These are phyloP conservation scores for Strobilomyces confusus DNA, from an alignment of 768 basidiomycete species.

Conservation along the genomic window DNA sequence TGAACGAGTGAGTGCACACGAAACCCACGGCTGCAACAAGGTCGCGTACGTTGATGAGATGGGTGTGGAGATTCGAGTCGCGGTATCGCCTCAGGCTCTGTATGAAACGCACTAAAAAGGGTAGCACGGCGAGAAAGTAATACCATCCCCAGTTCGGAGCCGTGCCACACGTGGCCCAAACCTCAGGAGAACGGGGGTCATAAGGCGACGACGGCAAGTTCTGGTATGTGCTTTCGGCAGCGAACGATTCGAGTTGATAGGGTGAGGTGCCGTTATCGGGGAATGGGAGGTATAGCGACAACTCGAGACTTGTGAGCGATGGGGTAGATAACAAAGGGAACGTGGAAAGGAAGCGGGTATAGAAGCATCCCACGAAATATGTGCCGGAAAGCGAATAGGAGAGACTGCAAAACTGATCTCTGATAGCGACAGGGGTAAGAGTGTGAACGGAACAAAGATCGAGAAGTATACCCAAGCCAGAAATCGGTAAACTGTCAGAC, in stretches of 20 bases:
- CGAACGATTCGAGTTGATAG: neutral
- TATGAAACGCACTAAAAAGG: slow-evolving; percentile 70
- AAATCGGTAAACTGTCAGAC: slow-evolving; percentile 69
- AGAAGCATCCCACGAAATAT: slow-evolving; percentile 73
- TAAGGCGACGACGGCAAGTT: slow-evolving; percentile 7
- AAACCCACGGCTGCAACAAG: neutral
- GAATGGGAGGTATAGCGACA: neutral
- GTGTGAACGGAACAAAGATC: neutral
- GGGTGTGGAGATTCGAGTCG: slow-evolving; percentile 69
- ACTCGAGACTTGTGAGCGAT: neutral
- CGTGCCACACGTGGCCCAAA: slow-evolving; percentile 41
- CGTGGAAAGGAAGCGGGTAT: slow-evolving; percentile 32
- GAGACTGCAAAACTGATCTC: slow-evolving; percentile 82
- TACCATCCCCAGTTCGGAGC: slow-evolving; percentile 56
- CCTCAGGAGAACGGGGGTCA: slow-evolving; percentile 37
- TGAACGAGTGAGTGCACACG: neutral
- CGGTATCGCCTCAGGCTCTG: slow-evolving; percentile 85
- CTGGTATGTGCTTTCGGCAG: neutral
- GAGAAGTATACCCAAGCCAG: slow-evolving; percentile 73
- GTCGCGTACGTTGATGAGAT: slow-evolving; percentile 77
- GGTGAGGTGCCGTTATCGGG: neutral
- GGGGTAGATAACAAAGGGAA: neutral
- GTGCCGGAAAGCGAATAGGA: slow-evolving; percentile 70
- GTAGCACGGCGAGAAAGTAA: slow-evolving; percentile 58
- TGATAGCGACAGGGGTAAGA: slow-evolving; percentile 27